A percentile compares a stretch with the other conserved stretches of the same genome.
Conservation (phyloP, 1,139 yeast species). For the Diutina mesorugosa region DNA sequence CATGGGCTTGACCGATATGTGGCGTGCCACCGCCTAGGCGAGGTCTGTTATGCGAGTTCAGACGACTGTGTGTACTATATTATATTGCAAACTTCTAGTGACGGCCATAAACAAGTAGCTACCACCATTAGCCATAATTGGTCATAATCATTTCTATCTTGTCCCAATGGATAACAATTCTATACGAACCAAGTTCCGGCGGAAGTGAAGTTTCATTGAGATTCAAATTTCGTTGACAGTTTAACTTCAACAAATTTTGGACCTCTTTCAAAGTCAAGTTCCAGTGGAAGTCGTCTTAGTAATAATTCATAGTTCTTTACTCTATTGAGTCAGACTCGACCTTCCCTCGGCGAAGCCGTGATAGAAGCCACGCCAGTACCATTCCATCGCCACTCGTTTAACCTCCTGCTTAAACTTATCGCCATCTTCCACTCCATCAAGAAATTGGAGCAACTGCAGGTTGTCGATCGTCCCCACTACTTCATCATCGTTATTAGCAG, state of each 20-base stretch:
- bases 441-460: not conserved
- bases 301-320: too few relatives aligned
- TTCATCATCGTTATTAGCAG: not conserved
- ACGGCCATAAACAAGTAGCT: not conserved
- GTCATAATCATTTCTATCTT: too few relatives aligned
- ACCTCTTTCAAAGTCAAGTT: too few relatives aligned
- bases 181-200: too few relatives aligned
- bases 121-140: too few relatives aligned
- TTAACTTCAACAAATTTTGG: too few relatives aligned
- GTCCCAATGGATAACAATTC: too few relatives aligned
- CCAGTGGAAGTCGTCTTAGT: too few relatives aligned
- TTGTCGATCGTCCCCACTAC: not conserved
- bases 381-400: not conserved
- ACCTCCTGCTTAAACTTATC: not conserved
- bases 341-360: not conserved
- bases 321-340: not conserved
- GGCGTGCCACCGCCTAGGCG: slow-evolving; percentile 26
- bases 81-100: not conserved
- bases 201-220: too few relatives aligned
- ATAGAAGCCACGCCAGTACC: slow-evolving; percentile 1
- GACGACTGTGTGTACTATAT: not conserved
- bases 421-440: not conserved
- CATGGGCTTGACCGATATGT: slow-evolving; percentile 66
- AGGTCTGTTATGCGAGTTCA: not conserved
- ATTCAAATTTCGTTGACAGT: too few relatives aligned